These are phyloP conservation scores for Ganoderma boninense DNA, from an alignment of 1,284 basidiomycete species.

Conservation along the genomic window DNA sequence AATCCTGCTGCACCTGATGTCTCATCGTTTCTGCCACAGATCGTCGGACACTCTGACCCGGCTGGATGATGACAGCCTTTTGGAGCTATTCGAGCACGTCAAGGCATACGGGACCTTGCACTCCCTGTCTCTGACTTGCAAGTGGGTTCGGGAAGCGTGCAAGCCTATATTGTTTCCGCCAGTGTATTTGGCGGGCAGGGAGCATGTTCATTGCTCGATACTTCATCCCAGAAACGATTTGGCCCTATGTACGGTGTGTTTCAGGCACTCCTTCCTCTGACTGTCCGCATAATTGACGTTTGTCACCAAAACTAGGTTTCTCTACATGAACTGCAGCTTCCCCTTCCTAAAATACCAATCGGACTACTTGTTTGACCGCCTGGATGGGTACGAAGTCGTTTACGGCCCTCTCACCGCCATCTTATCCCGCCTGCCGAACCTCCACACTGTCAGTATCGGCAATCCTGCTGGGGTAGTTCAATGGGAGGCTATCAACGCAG, in stretches of 20 bases:
- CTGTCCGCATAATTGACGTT: neutral
- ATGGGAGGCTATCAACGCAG: slow-evolving; percentile 1
- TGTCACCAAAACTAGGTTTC: neutral
- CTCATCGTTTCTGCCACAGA: neutral
- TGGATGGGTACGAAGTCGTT: neutral
- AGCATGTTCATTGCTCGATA: neutral
- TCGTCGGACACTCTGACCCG: neutral
- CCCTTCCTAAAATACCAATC: neutral
- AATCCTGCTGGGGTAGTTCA: neutral
- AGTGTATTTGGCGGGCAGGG: neutral
- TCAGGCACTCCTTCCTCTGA: neutral
- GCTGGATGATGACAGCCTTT: neutral
- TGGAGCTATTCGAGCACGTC: neutral
- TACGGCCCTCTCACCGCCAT: neutral
- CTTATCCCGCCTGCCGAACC: neutral
- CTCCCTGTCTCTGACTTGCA: neutral
- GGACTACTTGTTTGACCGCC: neutral
- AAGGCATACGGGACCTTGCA: neutral
- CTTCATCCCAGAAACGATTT: neutral
- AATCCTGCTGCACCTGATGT: neutral
- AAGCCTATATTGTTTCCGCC: neutral
- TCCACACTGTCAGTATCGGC: neutral
- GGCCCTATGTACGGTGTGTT: neutral
- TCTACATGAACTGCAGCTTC: neutral
- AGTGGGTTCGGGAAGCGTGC: neutral